These are phyloP conservation scores for Chlamydomonas applanata DNA, from an alignment of 139 green algal genomes.

Conservation along the genomic window DNA sequence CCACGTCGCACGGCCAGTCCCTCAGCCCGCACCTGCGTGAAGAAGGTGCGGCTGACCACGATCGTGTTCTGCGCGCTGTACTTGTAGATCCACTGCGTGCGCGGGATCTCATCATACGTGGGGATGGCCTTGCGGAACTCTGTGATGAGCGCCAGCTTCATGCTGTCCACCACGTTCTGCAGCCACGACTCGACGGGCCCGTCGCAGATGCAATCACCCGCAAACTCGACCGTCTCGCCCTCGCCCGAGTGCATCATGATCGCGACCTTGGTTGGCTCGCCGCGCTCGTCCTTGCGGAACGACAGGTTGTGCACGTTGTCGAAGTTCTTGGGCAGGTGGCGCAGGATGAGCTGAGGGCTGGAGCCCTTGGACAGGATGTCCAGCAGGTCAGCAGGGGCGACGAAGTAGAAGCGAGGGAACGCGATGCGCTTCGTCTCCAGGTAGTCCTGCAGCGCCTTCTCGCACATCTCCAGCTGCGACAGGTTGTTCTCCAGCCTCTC, in stretches of 20 bases:
- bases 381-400: slow-evolving; percentile 85
- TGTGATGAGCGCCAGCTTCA: slow-evolving; percentile 66
- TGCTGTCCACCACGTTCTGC: slow-evolving; percentile 79
- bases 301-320: slow-evolving; percentile 90
- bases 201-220: slow-evolving; percentile 65
- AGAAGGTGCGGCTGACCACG: slow-evolving; percentile 85
- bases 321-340: slow-evolving; percentile 89
- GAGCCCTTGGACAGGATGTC: slow-evolving; percentile 90
- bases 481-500: slow-evolving; percentile 89
- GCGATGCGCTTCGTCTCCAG: slow-evolving; percentile 89
- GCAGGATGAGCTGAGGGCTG: slow-evolving; percentile 79
- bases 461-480: slow-evolving; percentile 84
- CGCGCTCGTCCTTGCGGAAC: slow-evolving; percentile 63
- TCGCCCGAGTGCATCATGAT: slow-evolving; percentile 35
- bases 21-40: slow-evolving; percentile 59
- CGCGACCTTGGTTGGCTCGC: slow-evolving; percentile 46
- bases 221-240: slow-evolving; percentile 85
- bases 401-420: slow-evolving; percentile 95
- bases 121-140: slow-evolving; percentile 77
- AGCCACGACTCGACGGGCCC: slow-evolving; percentile 80
- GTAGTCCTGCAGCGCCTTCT: slow-evolving; percentile 93
- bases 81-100: slow-evolving; percentile 81
- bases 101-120: slow-evolving; percentile 84
- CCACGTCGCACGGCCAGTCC: neutral
- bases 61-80: slow-evolving; percentile 84